Evolutionary conservation across 2,329 filamentous ascomycete species (phyloP).

Genomic region (Fusarium buxicola): DNA sequence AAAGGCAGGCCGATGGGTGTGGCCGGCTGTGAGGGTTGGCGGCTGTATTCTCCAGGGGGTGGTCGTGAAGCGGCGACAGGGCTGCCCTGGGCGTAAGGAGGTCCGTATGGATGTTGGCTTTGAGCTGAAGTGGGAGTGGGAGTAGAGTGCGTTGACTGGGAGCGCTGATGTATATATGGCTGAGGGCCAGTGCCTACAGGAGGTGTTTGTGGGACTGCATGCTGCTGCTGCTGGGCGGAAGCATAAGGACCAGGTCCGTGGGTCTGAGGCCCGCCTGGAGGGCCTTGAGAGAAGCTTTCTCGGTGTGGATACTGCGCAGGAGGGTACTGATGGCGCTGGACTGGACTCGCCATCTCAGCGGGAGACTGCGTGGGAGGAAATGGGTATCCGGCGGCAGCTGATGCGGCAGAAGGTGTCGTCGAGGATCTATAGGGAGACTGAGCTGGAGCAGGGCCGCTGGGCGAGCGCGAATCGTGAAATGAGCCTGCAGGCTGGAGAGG

Average conservation of each 20-base stretch:
- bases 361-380: conserved; percentile 60
- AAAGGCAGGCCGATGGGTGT: conserved; percentile 65
- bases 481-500: conserved; percentile 59
- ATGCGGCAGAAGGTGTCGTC: conserved; percentile 55
- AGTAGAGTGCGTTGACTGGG: conserved; percentile 69
- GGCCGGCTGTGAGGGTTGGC: conserved; percentile 65
- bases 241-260: conserved; percentile 44
- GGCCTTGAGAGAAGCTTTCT: conserved; percentile 60
- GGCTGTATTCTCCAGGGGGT: conserved; percentile 56
- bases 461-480: conserved; percentile 63
- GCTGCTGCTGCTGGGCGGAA: conserved; percentile 49
- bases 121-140: conserved; percentile 72
- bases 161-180: conserved; percentile 60
- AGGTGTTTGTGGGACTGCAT: conserved; percentile 60
- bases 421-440: conserved; percentile 62
- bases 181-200: conserved; percentile 58
- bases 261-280: conserved; percentile 32
- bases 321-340: conserved; percentile 65
- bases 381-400: conserved; percentile 61
- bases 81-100: conserved; percentile 64
- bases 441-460: conserved; percentile 58
- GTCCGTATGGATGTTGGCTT: conserved; percentile 66
- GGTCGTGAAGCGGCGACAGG: conserved; percentile 61
- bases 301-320: conserved; percentile 56
- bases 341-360: conserved; percentile 61